These are phyloP conservation scores for Termitomyces sp. DNA, from an alignment of 768 basidiomycete genomes.

Conservation along the genomic window DNA sequence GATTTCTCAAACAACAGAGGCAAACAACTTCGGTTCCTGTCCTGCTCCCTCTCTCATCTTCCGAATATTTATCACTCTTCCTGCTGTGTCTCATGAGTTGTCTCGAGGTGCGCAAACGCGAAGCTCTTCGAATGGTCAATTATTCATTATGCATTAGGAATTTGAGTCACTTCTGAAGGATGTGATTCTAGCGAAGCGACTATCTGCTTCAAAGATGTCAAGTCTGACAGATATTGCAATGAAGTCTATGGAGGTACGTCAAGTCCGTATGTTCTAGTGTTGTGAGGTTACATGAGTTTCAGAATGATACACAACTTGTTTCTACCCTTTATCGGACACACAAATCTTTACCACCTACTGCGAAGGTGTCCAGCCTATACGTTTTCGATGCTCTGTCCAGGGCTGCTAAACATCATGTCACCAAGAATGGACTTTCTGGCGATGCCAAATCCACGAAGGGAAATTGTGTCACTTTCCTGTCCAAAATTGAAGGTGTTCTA, in stretches of 20 bases:
- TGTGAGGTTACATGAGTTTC: neutral
- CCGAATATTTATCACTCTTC: slow-evolving; percentile 6
- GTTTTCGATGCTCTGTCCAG: slow-evolving; percentile 90
- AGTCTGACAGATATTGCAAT: slow-evolving; percentile 71
- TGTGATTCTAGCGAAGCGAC: slow-evolving; percentile 73
- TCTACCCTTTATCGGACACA: slow-evolving; percentile 87
- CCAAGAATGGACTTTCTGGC: slow-evolving; percentile 55
- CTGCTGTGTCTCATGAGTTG: slow-evolving; percentile 29
- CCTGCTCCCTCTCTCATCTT: slow-evolving; percentile 8
- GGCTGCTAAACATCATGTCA: slow-evolving; percentile 64
- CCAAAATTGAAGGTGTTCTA: slow-evolving; percentile 86
- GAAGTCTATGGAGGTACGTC: slow-evolving; percentile 69
- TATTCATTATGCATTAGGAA: slow-evolving; percentile 39
- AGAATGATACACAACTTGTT: slow-evolving; percentile 86
- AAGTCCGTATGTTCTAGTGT: neutral
- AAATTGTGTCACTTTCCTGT: slow-evolving; percentile 77
- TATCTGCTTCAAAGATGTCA: slow-evolving; percentile 84
- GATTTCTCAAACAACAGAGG: slow-evolving; percentile 14
- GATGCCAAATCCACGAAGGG: slow-evolving; percentile 53
- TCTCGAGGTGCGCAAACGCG: slow-evolving; percentile 29
- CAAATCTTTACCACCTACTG: slow-evolving; percentile 59
- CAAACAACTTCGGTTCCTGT: slow-evolving; percentile 25
- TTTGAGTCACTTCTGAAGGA: slow-evolving; percentile 81
- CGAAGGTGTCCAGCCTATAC: slow-evolving; percentile 87
- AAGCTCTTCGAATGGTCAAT: neutral